Base-by-base conservation (phyloP, 495 filamentous ascomycete species). In the Neurospora sp. region DNA sequence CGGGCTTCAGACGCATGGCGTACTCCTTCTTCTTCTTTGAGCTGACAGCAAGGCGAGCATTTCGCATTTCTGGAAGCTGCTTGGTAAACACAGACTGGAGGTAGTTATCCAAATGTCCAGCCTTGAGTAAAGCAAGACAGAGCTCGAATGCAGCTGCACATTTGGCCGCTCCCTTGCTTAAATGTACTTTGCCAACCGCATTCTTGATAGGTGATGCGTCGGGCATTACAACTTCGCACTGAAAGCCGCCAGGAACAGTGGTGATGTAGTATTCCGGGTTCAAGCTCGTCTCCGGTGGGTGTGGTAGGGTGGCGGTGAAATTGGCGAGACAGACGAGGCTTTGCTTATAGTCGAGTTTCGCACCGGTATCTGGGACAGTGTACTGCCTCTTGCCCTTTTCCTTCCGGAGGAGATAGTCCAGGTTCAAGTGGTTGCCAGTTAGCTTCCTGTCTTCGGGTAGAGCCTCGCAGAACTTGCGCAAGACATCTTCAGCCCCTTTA, bases 141-240 rank as follows among this genome's bases (percentile, higher is more conserved):
- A 91, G 87, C 77, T 96, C 91, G 78, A 96, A 98, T 3, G 96
- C 96, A 16, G 93, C 96, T 8, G 94, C 91, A 74, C 92, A 90
- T 80, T 97, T 97, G n/a, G 96, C 96, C 16, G 88, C 82, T 31
- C 89, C 82, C 77, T 96, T 98, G 70, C 85, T 91, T 3, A 81
- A 71, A 70, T 86, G 87, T 2, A 87, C 80, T 12, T 75, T 77
- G 41, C 96, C 95, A 45, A 88, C 85, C 10, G 89, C 84, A 59
- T 86, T 88, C 72, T 83, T 82, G 68, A 98, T 84, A 0, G 94
- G 94, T 0, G 94, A 94, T 35, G 81, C 86, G 48, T 90, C 88
- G 2, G 96, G 96, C 48, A 99, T 83, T 40, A 94, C 86, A 4
- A 97, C 89, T 77, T 98, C 94, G 78, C 92, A 95, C 68, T 90